A percentile compares a stretch with the other conserved stretches of the same genome.
Evolutionary conservation across 2,329 filamentous ascomycete species (phyloP).

Genomic region (Diaporthe caulivora): DNA sequence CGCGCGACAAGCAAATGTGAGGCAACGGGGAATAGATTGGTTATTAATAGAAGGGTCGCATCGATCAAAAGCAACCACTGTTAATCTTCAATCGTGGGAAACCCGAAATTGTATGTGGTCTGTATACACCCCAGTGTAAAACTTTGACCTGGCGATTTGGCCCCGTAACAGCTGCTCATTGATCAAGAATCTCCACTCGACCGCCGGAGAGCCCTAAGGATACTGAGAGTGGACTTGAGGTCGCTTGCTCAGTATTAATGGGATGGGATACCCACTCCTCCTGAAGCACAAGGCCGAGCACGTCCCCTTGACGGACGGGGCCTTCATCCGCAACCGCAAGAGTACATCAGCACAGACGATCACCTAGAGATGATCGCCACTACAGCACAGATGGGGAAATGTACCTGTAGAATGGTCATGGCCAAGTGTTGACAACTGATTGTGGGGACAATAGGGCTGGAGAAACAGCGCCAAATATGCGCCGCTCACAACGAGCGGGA

Average conservation of each 20-base stretch:
- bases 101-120: background rate
- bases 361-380: background rate
- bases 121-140: background rate
- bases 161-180: background rate
- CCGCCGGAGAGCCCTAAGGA: background rate
- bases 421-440: background rate
- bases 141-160: background rate
- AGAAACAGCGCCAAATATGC: background rate
- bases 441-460: background rate
- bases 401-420: too few species aligned
- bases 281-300: background rate
- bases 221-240: background rate
- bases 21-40: conserved; percentile 29
- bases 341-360: background rate
- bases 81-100: background rate
- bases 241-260: background rate
- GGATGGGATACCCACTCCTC: background rate
- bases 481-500: background rate
- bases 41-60: conserved; percentile 35
- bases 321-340: background rate
- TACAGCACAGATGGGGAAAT: background rate
- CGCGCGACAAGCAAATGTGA: conserved; percentile 12
- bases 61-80: conserved; percentile 25
- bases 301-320: background rate
- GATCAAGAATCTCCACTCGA: background rate